phyloP scores from a whole-genome alignment of 108 stramenopile species.

The Cyclotella atomus region DNA sequence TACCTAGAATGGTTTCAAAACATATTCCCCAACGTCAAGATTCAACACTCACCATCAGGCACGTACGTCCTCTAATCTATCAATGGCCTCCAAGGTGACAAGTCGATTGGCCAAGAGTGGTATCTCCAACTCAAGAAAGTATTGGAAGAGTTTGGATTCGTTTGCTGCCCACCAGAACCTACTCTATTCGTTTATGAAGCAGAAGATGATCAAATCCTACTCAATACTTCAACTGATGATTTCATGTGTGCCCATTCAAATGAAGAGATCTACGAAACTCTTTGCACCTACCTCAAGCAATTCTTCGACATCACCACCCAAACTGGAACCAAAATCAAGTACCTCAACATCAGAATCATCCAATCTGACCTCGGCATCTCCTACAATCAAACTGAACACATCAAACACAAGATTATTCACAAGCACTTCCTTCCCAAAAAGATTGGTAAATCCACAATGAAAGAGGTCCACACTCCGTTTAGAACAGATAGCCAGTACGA shows the following conservation, averaged over 20 bases:
- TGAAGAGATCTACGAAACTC: neutral
- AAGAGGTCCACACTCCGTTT: constrained; percentile 18
- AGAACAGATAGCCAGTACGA: constrained; percentile 23
- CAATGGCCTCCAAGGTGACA: constrained; percentile 21
- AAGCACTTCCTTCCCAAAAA: neutral
- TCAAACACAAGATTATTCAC: constrained; percentile 8
- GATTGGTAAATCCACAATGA: neutral
- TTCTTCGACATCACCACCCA: constrained; percentile 8
- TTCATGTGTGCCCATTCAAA: constrained; percentile 11
- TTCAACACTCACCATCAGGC: neutral
- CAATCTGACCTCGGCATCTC: neutral
- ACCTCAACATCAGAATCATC: constrained; percentile 14
- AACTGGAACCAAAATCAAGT: neutral
- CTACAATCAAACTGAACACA: constrained; percentile 17
- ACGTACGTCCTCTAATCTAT: constrained; percentile 3
- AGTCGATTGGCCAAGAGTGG: constrained; percentile 18
- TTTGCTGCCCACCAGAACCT: neutral
- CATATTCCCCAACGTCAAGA: neutral
- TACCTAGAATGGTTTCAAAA: constrained; percentile 9
- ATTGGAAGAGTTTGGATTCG: constrained; percentile 1
- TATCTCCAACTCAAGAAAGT: constrained; percentile 2
- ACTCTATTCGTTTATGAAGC: neutral
- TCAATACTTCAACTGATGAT: constrained; percentile 32
- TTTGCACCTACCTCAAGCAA: neutral
- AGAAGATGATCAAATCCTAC: neutral